Evolutionary conservation across 345 rosid genomes (phyloP).

Genomic region (Moricandia moricandioides): DNA sequence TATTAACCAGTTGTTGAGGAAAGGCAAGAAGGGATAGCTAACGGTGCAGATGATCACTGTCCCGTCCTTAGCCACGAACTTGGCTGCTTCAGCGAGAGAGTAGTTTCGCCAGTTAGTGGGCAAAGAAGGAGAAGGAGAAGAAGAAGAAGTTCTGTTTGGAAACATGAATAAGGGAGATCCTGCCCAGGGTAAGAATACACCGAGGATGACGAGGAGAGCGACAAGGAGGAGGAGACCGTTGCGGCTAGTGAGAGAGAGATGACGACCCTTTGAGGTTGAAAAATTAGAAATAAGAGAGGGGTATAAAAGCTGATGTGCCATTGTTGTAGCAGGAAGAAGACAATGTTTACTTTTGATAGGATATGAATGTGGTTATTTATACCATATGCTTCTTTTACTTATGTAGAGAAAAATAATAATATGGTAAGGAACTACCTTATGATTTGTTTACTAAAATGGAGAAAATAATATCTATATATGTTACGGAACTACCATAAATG

Average conservation of each 20-base stretch:
- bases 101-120: constrained; percentile 20
- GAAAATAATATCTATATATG: background rate
- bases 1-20: background rate
- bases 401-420: background rate
- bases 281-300: background rate
- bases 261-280: constrained; percentile 29
- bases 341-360: background rate
- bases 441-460: background rate
- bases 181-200: background rate
- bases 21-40: background rate
- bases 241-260: background rate
- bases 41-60: background rate
- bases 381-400: background rate
- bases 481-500: background rate
- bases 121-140: background rate
- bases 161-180: background rate
- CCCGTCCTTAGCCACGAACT: background rate
- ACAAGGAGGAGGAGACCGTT: background rate
- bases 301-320: background rate
- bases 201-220: background rate
- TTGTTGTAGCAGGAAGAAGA: background rate
- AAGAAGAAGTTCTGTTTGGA: background rate
- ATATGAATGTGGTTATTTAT: background rate
- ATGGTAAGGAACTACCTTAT: background rate
- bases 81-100: background rate